Percentiles rank a stretch among this genome's conserved stretches.
phyloP scores from a whole-genome alignment of 169 alveolate genomes.

The Theileria sp. region DNA sequence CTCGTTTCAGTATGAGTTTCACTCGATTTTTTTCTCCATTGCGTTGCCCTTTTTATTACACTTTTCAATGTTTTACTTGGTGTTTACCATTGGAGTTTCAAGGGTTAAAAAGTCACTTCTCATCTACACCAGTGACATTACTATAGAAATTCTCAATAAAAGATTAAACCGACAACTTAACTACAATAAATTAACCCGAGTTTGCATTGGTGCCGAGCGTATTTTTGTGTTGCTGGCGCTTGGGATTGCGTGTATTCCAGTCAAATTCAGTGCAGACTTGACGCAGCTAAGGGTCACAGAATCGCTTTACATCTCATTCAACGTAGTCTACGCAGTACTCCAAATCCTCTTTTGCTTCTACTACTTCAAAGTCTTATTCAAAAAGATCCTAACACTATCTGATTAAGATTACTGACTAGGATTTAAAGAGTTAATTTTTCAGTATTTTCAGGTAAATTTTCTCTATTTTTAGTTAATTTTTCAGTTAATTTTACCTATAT shows the following conservation, averaged over 20 bases:
- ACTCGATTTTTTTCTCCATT: not conserved
- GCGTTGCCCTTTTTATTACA: not conserved
- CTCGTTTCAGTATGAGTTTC: not conserved
- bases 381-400: not conserved
- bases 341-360: not conserved
- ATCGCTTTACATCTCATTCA: not conserved
- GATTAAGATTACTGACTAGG: too few species aligned
- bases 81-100: not conserved
- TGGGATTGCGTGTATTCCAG: conserved; percentile 15
- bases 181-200: not conserved
- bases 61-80: not conserved
- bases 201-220: not conserved
- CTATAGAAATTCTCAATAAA: not conserved
- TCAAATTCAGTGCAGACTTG: not conserved
- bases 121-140: conserved; percentile 10
- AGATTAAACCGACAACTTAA: not conserved
- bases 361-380: conserved; percentile 12
- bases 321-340: not conserved
- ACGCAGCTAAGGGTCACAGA: not conserved
- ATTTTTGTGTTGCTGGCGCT: not conserved
- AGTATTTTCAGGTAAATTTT: too few species aligned
- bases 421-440: too few species aligned
- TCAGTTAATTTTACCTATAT: too few species aligned
- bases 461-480: too few species aligned
- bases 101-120: not conserved